Base-by-base conservation (phyloP, 2,329 filamentous ascomycete genomes). In the Colletotrichum godetiae region DNA sequence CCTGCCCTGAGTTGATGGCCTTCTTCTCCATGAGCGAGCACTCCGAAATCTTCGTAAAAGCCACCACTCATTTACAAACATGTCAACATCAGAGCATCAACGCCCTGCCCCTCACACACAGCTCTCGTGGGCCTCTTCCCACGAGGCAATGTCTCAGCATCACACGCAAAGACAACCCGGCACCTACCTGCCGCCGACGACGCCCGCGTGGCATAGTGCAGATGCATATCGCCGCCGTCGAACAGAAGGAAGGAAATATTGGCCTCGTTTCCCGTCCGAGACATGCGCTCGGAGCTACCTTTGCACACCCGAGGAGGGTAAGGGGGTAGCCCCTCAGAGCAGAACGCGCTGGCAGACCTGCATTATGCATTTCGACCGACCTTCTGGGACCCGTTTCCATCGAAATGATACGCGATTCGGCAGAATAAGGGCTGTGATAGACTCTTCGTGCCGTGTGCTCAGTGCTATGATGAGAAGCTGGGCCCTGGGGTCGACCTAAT, bases 401-500 rank as follows among this genome's bases (percentile, higher is more conserved):
- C 24, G n/a, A 22, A 27, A 27, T 10, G 19, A 49, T 49, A 49
- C 42, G 42, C 42, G 42, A 49, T 49, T 49, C 19, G 42, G 3
- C 19, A n/a, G 19, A 49, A 49, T 5, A n/a, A 49, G 42, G 42
- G 42, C 15, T 10, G 42, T 22, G 10, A 4, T 42, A 42, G 37
- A 42, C 37, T 49, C 42, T 19, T 49, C 5, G 42, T 49, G 42
- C 42, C 8, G 19, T 49, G 42, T 42, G 27, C 27, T 29, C 27
- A 27, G 27, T 49, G 19, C 42, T 49, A 1, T 49, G 42, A n/a
- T 8, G 15, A 19, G 42, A 49, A 22, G 42, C 42, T 19, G 19
- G 24, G 37, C 3, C 52, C 13, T 24, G 37, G 64, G 37, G 58
- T 31, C 59, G 24, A 33, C 65, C 69, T 72, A 33, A 68, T 69